A percentile compares a stretch with the other conserved stretches of the same genome.
These are phyloP conservation scores for Aurantiochytrium sp. DNA, from an alignment of 108 stramenopile species.

Conservation along the genomic window DNA sequence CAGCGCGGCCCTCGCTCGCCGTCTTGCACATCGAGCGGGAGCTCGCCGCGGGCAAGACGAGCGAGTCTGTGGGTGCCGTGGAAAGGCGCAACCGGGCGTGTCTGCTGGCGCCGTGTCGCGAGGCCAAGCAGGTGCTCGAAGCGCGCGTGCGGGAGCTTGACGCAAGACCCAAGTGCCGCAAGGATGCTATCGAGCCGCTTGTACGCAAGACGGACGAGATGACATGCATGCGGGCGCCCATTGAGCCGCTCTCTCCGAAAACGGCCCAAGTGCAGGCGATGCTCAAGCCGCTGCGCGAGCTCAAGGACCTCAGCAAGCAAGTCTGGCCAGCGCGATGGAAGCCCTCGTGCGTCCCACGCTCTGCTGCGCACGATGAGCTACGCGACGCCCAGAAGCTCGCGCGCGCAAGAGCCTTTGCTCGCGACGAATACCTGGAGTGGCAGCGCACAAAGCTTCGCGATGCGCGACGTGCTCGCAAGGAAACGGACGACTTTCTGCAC, in stretches of 20 bases:
- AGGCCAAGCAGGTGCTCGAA: background rate
- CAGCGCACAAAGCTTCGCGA: background rate
- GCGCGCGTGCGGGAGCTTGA: background rate
- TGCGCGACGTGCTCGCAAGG: background rate
- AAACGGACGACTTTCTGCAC: background rate
- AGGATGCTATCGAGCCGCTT: background rate
- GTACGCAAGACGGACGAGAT: background rate
- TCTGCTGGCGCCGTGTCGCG: background rate
- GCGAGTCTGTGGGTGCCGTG: background rate
- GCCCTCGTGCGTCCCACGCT: too few species aligned
- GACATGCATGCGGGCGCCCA: constrained; percentile 13
- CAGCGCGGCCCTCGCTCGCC: background rate
- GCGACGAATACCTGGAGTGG: background rate
- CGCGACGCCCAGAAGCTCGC: too few species aligned
- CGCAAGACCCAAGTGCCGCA: background rate
- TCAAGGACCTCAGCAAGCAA: background rate
- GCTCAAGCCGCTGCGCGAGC: background rate
- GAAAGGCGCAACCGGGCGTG: background rate
- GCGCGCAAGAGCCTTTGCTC: background rate
- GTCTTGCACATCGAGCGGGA: background rate
- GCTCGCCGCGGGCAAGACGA: background rate
- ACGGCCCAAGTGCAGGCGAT: background rate
- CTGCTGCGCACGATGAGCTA: too few species aligned
- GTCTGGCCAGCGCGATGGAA: background rate
- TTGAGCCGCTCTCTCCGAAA: background rate